phyloP scores from a whole-genome alignment of 2,329 filamentous ascomycete species.

The Botryotinia convoluta region DNA sequence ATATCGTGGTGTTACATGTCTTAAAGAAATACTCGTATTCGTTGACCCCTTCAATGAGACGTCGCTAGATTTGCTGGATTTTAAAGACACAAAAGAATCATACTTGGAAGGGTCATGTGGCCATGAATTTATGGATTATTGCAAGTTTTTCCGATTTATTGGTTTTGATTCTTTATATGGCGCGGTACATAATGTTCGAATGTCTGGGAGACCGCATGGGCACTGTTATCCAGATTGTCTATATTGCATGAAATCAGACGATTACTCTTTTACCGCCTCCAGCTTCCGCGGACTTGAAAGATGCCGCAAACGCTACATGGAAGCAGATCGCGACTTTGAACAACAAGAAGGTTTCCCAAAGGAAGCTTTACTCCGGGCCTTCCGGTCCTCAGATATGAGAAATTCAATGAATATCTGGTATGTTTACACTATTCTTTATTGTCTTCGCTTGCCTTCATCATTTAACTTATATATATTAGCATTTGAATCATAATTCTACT shows the following conservation, averaged over 20 bases:
- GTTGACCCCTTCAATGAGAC: background rate
- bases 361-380: background rate
- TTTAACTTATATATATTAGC: background rate
- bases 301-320: background rate
- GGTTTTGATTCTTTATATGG: background rate
- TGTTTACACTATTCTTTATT: background rate
- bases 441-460: background rate
- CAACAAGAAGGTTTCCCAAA: background rate
- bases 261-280: too few relatives aligned
- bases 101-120: background rate
- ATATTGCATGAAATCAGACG: background rate
- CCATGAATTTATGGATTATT: background rate
- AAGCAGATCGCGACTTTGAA: background rate
- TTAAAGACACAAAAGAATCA: background rate
- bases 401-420: background rate
- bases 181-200: background rate
- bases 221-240: background rate
- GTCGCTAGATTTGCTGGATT: background rate
- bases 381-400: background rate
- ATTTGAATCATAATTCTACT: background rate
- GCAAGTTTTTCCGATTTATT: background rate
- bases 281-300: background rate
- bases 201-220: background rate
- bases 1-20: background rate
- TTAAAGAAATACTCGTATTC: background rate